Evolutionary conservation across 805 yeast species (phyloP).

Genomic region (Spathaspora passalidarum): DNA sequence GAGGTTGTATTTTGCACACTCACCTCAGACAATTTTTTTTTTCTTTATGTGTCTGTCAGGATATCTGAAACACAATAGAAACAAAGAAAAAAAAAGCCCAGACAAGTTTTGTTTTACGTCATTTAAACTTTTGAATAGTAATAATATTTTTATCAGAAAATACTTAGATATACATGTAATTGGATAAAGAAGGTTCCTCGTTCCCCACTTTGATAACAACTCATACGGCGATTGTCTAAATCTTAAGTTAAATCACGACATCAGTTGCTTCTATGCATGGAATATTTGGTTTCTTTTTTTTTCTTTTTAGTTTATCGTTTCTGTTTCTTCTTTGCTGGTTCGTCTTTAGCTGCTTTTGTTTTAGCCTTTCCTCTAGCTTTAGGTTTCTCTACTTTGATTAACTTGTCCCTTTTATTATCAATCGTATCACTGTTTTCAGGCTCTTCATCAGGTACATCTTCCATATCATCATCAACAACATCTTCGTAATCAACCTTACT

Average conservation of each 20-base stretch:
- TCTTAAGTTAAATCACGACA: too few relatives aligned
- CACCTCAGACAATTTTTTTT: too few relatives aligned
- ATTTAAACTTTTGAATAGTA: background rate
- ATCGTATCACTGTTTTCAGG: conserved; percentile 42
- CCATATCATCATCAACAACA: conserved; percentile 60
- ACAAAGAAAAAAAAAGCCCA: too few relatives aligned
- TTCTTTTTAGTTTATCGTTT: background rate
- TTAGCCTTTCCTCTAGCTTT: conserved; percentile 17
- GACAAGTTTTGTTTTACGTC: background rate
- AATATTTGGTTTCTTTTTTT: background rate
- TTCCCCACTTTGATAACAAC: background rate
- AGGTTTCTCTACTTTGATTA: conserved; percentile 50
- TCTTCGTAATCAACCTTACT: conserved; percentile 67
- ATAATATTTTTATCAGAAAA: background rate
- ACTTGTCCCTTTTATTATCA: conserved; percentile 59
- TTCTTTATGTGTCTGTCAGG: too few relatives aligned
- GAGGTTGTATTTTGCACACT: too few relatives aligned
- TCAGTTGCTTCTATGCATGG: background rate
- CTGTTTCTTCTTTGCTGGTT: conserved; percentile 5
- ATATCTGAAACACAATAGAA: too few relatives aligned
- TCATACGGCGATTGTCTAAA: too few relatives aligned
- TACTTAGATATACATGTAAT: too few relatives aligned
- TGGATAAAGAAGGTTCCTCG: too few relatives aligned
- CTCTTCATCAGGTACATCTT: conserved; percentile 30
- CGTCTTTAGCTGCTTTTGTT: background rate